phyloP scores from a whole-genome alignment of 768 basidiomycete species.

The Russula sp. region DNA sequence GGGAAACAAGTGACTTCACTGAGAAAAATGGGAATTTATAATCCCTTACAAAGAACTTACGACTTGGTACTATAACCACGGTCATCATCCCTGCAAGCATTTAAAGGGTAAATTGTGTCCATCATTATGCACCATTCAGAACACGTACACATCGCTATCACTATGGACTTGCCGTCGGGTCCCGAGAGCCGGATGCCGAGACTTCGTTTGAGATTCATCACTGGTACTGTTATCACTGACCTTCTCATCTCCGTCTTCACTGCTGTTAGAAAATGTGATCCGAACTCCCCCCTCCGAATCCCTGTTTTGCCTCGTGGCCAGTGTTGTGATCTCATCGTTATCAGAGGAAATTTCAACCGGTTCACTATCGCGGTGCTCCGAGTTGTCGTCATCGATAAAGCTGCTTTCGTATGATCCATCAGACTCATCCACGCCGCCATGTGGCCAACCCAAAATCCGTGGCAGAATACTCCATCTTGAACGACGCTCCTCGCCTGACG shows the following conservation, averaged over 20 bases:
- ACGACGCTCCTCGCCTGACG: slow-evolving; percentile 34
- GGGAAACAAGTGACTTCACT: background rate
- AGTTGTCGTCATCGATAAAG: slow-evolving; percentile 53
- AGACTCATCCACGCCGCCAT: slow-evolving; percentile 20
- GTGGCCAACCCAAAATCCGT: slow-evolving; percentile 16
- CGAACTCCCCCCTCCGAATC: background rate
- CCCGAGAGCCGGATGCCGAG: background rate
- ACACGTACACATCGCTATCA: slow-evolving; percentile 19
- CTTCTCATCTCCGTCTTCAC: slow-evolving; percentile 7
- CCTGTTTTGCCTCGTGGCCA: background rate
- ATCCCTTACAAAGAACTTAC: slow-evolving; percentile 9
- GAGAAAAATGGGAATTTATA: background rate
- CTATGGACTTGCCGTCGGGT: slow-evolving; percentile 15
- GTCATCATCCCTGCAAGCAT: slow-evolving; percentile 4
- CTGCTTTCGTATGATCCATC: slow-evolving; percentile 45
- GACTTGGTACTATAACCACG: background rate
- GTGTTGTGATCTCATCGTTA: slow-evolving; percentile 1
- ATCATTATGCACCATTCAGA: background rate
- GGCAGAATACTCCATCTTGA: slow-evolving; percentile 31
- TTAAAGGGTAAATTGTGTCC: background rate
- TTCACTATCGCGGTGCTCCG: slow-evolving; percentile 6
- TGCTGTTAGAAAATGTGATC: background rate
- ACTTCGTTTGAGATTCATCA: background rate
- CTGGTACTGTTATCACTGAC: no score
- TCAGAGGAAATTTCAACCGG: slow-evolving; percentile 21